Evolutionary conservation across 2,329 filamentous ascomycete species (phyloP).

Genomic region (Aspergillus aculeatinus): DNA sequence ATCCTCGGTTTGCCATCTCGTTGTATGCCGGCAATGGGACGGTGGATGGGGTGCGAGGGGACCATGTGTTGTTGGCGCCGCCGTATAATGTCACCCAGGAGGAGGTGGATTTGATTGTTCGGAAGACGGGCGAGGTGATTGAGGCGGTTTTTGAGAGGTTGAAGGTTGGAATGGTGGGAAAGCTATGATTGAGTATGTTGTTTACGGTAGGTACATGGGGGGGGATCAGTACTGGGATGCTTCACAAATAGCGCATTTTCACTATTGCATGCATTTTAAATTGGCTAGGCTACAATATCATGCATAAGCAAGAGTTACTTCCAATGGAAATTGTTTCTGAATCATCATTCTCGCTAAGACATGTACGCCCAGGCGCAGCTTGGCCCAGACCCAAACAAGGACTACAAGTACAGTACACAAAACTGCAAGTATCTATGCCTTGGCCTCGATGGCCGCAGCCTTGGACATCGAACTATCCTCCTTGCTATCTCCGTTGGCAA

Average conservation of each 20-base stretch:
- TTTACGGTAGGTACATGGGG: neutral
- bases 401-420: neutral
- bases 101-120: conserved; percentile 58
- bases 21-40: conserved; percentile 66
- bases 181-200: neutral
- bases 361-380: neutral
- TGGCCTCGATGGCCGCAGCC: conserved; percentile 24
- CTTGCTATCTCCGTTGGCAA: conserved; percentile 25
- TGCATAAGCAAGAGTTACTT: neutral
- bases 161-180: neutral
- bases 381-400: neutral
- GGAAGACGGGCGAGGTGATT: conserved; percentile 53
- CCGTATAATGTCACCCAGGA: conserved; percentile 62
- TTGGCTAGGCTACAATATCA: too few species aligned
- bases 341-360: neutral
- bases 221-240: too few species aligned
- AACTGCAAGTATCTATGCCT: conserved; percentile 14
- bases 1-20: conserved; percentile 50
- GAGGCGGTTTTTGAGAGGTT: conserved; percentile 46
- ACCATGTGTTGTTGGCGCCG: conserved; percentile 69
- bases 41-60: conserved; percentile 59
- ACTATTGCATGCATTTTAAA: too few species aligned
- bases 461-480: conserved; percentile 19
- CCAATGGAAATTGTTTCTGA: neutral
- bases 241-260: too few species aligned